Evolutionary conservation across 306 rosid genomes (phyloP), one percentile per base, ranked within the genome.

Genomic region (Malus domestica): DNA sequence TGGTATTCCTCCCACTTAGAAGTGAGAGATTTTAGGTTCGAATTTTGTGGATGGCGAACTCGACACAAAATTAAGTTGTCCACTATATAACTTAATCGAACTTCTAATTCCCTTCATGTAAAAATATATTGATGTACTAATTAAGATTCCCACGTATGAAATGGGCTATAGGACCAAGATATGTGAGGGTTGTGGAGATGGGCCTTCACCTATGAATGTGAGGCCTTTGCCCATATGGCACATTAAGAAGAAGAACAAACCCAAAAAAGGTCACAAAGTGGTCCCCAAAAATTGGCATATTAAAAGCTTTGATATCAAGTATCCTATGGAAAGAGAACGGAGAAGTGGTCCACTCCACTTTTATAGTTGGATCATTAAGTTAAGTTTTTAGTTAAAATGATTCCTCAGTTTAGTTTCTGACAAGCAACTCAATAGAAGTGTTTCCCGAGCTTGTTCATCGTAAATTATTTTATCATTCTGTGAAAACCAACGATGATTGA

Each of bases 341-440:
- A 20, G 5, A 19, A 51, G 20, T 5, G 55, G 55, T 90, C 89
- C 89, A 79, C 54, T 67, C 54, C 67, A 15, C 55, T 49, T 18
- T 49, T 15, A 40, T 10, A 76, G 54, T 80, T 80, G 91, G 88
- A 82, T 87, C 86, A 61, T 51, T 15, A 15, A 51, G 18, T 51
- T 5, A 58, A 19, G 2, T 0, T 38, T 38, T 38, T 38, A 38
- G 42, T 38, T 38, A 38, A 38, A 38, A 38, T 38, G 9, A 8
- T 38, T 38, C 0, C 0, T 6, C 10, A 1, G 2, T 38, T 38
- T 2, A 38, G 42, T 1, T 38, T 38, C 10, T 7, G 42, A 38
- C 9, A 38, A 7, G 2, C 2, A 38, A 38, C 7, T 38, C 9
- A 38, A 38, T 38, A 7, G 0, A 6, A 38, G 2, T 38, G 42